phyloP scores from a whole-genome alignment of 2,329 filamentous ascomycete species.

The Paecilomyces dactylethromorphus region DNA sequence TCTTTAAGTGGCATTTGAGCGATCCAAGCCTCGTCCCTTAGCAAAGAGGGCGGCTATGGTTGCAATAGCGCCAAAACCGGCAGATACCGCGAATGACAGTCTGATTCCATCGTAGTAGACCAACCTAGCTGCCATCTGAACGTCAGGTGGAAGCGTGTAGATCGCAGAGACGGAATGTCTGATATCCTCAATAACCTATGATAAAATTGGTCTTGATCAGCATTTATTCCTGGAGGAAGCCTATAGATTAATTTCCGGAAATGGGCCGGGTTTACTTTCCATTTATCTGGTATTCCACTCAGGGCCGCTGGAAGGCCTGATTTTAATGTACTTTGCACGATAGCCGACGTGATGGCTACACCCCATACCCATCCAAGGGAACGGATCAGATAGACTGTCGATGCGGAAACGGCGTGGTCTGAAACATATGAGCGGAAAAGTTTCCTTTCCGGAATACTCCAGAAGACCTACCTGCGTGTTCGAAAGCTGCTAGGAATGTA shows the following conservation, averaged over 20 bases:
- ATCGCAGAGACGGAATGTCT: conserved; percentile 55
- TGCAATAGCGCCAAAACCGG: conserved; percentile 45
- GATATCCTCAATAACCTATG: conserved; percentile 55
- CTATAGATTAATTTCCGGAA: conserved; percentile 3
- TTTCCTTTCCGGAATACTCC: neutral
- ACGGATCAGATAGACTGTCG: conserved; percentile 57
- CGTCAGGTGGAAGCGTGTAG: conserved; percentile 47
- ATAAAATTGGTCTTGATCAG: conserved; percentile 13
- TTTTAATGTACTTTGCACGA: conserved; percentile 57
- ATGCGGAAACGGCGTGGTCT: conserved; percentile 59
- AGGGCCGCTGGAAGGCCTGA: conserved; percentile 48
- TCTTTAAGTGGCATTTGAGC: neutral
- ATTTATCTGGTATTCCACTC: conserved; percentile 51
- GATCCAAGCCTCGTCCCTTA: conserved; percentile 26
- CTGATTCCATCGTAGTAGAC: conserved; percentile 56
- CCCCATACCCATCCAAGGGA: conserved; percentile 60
- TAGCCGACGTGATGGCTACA: conserved; percentile 56
- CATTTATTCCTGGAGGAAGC: conserved; percentile 9
- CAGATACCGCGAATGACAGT: conserved; percentile 52
- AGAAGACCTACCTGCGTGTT: conserved; percentile 45
- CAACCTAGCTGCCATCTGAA: conserved; percentile 50
- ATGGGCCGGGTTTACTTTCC: conserved; percentile 42
- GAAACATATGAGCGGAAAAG: neutral
- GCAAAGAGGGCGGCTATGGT: conserved; percentile 44
- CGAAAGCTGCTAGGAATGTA: conserved; percentile 56